Evolutionary conservation across 2,329 filamentous ascomycete genomes (phyloP).

Genomic region (Coniochaeta ligniaria): DNA sequence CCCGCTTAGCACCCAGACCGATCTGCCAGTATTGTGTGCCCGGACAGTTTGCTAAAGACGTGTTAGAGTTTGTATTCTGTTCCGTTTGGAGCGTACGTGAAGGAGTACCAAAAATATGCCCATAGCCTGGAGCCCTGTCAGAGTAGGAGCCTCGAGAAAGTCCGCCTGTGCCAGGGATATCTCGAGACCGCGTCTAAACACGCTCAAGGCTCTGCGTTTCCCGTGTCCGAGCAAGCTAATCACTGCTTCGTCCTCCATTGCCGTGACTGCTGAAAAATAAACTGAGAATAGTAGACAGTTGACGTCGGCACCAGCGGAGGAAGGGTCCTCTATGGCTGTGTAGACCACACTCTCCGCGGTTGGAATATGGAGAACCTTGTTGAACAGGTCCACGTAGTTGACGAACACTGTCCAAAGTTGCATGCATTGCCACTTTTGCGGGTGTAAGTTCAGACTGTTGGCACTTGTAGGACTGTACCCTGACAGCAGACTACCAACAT

Average conservation of each 20-base stretch:
- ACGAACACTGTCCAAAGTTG: conserved; percentile 13
- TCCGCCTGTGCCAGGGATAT: conserved; percentile 9
- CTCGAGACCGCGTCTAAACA: conserved; percentile 12
- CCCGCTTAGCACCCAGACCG: conserved; percentile 33
- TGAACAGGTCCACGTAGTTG: conserved; percentile 11
- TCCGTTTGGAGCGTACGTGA: conserved; percentile 9
- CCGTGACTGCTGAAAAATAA: conserved; percentile 10
- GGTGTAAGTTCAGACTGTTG: conserved; percentile 4
- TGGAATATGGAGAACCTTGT: conserved; percentile 14
- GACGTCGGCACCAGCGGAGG: conserved; percentile 2
- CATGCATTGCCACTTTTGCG: conserved; percentile 7
- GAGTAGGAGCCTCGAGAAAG: conserved; percentile 12
- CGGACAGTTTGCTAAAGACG: conserved; percentile 19
- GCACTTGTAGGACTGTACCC: not conserved
- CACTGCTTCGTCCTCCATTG: conserved; percentile 9
- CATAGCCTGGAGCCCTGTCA: conserved; percentile 12
- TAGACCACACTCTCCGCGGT: conserved; percentile 11
- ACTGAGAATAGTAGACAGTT: conserved; percentile 13
- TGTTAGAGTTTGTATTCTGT: conserved; percentile 1
- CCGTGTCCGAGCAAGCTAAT: conserved; percentile 8
- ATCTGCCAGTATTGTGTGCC: conserved; percentile 23
- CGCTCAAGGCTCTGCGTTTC: conserved; percentile 7
- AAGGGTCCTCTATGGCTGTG: conserved; percentile 10
- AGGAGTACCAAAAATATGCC: conserved; percentile 22
- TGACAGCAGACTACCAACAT: conserved; percentile 6